phyloP scores from a whole-genome alignment of 768 basidiomycete genomes.

The Amanita exitialis region DNA sequence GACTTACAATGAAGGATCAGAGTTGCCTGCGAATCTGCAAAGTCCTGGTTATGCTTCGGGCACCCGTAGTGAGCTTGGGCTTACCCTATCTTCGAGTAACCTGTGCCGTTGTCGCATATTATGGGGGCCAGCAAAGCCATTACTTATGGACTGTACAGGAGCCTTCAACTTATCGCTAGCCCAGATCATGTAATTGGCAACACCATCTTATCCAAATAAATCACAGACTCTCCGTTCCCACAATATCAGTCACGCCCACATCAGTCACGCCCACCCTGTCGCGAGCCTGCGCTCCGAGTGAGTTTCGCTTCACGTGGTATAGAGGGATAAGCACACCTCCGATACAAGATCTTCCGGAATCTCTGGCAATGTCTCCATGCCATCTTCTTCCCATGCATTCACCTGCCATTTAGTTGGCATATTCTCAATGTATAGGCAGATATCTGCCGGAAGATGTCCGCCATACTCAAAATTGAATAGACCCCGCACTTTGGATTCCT shows the following conservation, averaged over 20 bases:
- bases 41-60: background rate
- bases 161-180: background rate
- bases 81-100: constrained; percentile 95
- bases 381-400: constrained; percentile 43
- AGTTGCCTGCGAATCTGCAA: constrained; percentile 91
- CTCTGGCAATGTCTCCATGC: constrained; percentile 48
- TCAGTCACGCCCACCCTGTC: constrained; percentile 13
- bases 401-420: constrained; percentile 68
- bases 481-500: constrained; percentile 54
- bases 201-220: constrained; percentile 10
- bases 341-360: constrained; percentile 49
- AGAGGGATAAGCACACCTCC: constrained; percentile 30
- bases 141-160: background rate
- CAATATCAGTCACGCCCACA: constrained; percentile 10
- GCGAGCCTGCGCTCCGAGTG: constrained; percentile 12
- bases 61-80: constrained; percentile 1
- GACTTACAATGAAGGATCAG: constrained; percentile 93
- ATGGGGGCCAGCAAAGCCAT: constrained; percentile 91
- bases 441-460: constrained; percentile 63
- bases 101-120: constrained; percentile 97
- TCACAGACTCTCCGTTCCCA: constrained; percentile 15
- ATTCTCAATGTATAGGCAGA: constrained; percentile 71
- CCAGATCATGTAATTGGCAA: constrained; percentile 13
- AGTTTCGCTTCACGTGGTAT: background rate
- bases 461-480: constrained; percentile 71